Percentiles rank a stretch among this genome's conserved stretches.
These are phyloP conservation scores for Suillus placidus DNA, from an alignment of 768 basidiomycete genomes.

Conservation along the genomic window DNA sequence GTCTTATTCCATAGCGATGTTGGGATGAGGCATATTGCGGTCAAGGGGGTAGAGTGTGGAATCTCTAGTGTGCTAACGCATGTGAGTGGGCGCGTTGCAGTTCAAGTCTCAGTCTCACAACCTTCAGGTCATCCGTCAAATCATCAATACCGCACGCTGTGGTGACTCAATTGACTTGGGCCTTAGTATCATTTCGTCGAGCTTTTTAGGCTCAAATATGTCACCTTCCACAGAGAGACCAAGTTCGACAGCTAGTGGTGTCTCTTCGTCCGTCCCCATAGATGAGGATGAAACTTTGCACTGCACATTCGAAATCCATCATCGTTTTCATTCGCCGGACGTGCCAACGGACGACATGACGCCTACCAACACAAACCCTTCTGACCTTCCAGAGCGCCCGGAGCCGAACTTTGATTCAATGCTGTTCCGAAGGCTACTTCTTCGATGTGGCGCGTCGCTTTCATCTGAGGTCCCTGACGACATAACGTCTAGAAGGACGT, in stretches of 20 bases:
- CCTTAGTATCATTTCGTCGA: slow-evolving; percentile 53
- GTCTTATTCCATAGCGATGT: slow-evolving; percentile 91
- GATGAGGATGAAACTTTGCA: slow-evolving; percentile 44
- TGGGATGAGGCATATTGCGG: slow-evolving; percentile 83
- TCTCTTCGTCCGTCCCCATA: slow-evolving; percentile 24
- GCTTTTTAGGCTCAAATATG: slow-evolving; percentile 25
- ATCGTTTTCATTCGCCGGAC: slow-evolving; percentile 42
- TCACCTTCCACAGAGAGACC: slow-evolving; percentile 28
- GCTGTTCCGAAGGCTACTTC: slow-evolving; percentile 62
- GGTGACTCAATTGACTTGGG: slow-evolving; percentile 90
- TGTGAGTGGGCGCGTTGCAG: slow-evolving; percentile 53
- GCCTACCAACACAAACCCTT: slow-evolving; percentile 15
- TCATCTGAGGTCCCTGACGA: slow-evolving; percentile 43
- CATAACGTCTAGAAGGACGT: slow-evolving; percentile 52
- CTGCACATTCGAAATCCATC: slow-evolving; percentile 62
- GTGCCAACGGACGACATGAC: slow-evolving; percentile 14
- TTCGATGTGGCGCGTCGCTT: slow-evolving; percentile 55
- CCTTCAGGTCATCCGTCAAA: slow-evolving; percentile 78
- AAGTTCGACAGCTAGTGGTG: slow-evolving; percentile 26
- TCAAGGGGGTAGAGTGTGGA: slow-evolving; percentile 83
- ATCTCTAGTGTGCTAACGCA: slow-evolving; percentile 80
- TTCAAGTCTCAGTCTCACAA: slow-evolving; percentile 21
- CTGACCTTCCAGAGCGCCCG: slow-evolving; percentile 27
- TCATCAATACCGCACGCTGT: slow-evolving; percentile 63
- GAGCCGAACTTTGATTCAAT: slow-evolving; percentile 49